phyloP scores from a whole-genome alignment of 345 rosid genomes.

The Eucalyptus erythrocorys region DNA sequence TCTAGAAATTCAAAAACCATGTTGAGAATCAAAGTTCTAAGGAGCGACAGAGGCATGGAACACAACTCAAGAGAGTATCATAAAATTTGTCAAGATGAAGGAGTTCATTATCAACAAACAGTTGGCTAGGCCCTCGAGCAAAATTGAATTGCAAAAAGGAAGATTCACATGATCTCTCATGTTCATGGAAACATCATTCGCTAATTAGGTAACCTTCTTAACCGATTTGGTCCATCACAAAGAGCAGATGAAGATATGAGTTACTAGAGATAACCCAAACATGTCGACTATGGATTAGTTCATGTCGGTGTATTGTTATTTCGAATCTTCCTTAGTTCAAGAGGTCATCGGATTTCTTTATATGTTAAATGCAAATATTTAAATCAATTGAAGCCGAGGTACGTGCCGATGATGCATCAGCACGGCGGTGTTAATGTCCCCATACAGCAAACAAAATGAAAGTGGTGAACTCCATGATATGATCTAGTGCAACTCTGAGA shows the following conservation, averaged over 20 bases:
- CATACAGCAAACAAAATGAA: not conserved
- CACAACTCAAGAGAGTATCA: not conserved
- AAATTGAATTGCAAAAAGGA: not conserved
- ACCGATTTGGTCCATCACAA: not conserved
- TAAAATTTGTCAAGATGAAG: not conserved
- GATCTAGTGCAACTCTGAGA: not conserved
- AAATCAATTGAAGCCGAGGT: not conserved
- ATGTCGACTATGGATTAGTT: not conserved
- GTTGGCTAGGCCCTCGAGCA: not conserved
- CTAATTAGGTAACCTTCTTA: not conserved
- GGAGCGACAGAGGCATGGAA: not conserved
- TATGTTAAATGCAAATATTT: not conserved
- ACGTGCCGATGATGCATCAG: not conserved
- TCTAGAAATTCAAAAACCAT: not conserved
- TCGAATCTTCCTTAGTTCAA: not conserved
- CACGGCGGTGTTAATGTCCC: not conserved
- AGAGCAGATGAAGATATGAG: not conserved
- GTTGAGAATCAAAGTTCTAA: not conserved
- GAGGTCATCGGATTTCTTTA: not conserved
- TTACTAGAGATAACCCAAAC: not conserved
- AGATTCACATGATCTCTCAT: not conserved
- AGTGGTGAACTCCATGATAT: not conserved
- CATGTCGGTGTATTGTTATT: not conserved
- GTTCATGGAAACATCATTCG: not conserved
- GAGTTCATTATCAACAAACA: not conserved